phyloP scores from a whole-genome alignment of 371 early-diverging fungal species.

The Conidiobolus incongruus region DNA sequence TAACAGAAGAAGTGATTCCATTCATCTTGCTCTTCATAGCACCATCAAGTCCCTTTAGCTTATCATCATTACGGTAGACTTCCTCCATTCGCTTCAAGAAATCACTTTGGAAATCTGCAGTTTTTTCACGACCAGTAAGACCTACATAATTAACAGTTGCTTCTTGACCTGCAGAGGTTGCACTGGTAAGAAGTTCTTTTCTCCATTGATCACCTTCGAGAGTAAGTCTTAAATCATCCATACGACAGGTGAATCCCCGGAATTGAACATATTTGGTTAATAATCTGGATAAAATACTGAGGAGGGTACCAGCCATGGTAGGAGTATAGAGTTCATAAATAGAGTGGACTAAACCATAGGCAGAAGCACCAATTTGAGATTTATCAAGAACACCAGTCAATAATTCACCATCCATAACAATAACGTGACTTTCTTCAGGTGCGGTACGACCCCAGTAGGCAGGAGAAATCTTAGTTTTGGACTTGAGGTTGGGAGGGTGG shows the following conservation, averaged over 20 bases:
- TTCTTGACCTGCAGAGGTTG: constrained; percentile 32
- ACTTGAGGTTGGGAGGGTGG: constrained; percentile 61
- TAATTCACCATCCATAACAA: constrained; percentile 68
- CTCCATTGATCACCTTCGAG: constrained; percentile 56
- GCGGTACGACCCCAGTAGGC: constrained; percentile 64
- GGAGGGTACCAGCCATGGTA: constrained; percentile 73
- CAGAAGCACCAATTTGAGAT: constrained; percentile 88
- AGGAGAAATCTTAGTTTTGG: constrained; percentile 72
- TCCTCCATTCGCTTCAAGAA: constrained; percentile 56
- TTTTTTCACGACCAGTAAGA: constrained; percentile 21
- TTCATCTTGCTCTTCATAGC: constrained; percentile 75
- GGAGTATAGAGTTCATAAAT: constrained; percentile 93
- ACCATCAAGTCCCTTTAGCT: constrained; percentile 74
- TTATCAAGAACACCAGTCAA: constrained; percentile 95
- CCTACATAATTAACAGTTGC: constrained; percentile 51
- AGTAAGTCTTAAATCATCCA: constrained; percentile 95
- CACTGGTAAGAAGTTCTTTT: constrained; percentile 30
- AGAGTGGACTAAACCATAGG: constrained; percentile 90
- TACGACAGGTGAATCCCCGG: constrained; percentile 91
- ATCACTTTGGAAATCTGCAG: constrained; percentile 11
- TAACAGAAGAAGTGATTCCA: constrained; percentile 61
- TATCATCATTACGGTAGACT: constrained; percentile 61
- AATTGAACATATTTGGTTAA: constrained; percentile 86
- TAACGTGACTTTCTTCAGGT: constrained; percentile 61
- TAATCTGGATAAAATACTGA: constrained; percentile 84